Evolutionary conservation across 202 grass and related monocot genomes (phyloP), one percentile per base, ranked within the genome.

Genomic region (Setaria italica): DNA sequence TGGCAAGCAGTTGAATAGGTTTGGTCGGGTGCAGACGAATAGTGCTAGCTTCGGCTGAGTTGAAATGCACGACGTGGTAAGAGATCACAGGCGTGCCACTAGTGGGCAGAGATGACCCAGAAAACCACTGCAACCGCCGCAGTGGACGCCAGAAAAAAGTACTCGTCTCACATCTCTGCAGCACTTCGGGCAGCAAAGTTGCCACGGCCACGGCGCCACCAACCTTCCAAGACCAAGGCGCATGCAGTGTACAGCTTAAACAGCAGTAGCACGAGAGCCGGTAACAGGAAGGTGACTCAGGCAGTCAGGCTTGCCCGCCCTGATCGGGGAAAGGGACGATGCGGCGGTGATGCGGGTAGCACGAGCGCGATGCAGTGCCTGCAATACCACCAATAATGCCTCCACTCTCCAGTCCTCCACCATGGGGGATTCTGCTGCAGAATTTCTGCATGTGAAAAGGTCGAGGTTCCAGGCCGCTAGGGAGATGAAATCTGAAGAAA

Each of bases 81-180:
- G 34, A 45, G 53, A 25, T 67, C 64, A 37, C 25, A 35, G 80
- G 87, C 87, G 60, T 76, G 69, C 19, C 41, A 46, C 64, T 17
- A 66, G 48, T 48, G 83, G 54, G 71, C 16, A 77, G 46, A 33
- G 55, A 14, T 87, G 85, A 77, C 68, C 0, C 55, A 70, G 85
- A 83, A 56, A 73, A 69, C 80, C 76, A 87, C 85, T 76, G 43
- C 75, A 62, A 53, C n/a, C 34, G 25, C 47, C 9, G 14, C 51
- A 84, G 81, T 84, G 89, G 76, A 70, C 9, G 56, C 33, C 89
- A 80, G 53, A 29, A 63, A 84, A 83, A 83, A 63, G 21, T 42
- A 9, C 56, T 64, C 59, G 29, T 19, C 53, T 29, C 74, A 25
- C 35, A 37, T 37, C 3, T 37, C 35, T 30, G 9, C 75, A 30